Percentiles rank a stretch among this genome's conserved stretches.
phyloP scores from a whole-genome alignment of 495 filamentous ascomycete species.

The Pseudotulostoma volvatum region DNA sequence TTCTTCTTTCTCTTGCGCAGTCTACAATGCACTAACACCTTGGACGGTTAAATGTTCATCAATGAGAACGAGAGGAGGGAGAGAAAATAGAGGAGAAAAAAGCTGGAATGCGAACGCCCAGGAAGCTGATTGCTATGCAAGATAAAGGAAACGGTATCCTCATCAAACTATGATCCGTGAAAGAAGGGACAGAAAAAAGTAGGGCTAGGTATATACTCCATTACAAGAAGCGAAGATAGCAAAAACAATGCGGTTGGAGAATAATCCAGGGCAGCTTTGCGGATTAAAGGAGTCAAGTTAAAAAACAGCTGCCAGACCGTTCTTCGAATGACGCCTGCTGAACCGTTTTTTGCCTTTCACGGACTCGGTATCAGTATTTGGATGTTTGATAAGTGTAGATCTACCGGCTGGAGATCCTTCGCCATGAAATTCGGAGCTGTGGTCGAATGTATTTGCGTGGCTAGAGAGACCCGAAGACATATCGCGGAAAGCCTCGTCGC shows the following conservation, averaged over 20 bases:
- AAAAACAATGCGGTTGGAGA: not conserved
- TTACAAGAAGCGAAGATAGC: not conserved
- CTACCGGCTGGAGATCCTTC: constrained; percentile 23
- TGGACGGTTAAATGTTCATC: not conserved
- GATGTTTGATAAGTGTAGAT: constrained; percentile 32
- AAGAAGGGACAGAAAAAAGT: too few relatives aligned
- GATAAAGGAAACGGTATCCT: constrained; percentile 13
- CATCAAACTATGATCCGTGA: not conserved
- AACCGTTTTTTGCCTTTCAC: constrained; percentile 60
- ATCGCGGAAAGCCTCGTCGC: constrained; percentile 55
- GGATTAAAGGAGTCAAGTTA: constrained; percentile 27
- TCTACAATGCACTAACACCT: constrained; percentile 22
- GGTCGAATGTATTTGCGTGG: constrained; percentile 57
- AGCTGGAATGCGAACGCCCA: constrained; percentile 5
- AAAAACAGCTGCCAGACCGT: constrained; percentile 70
- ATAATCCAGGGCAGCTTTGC: not conserved
- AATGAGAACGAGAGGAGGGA: constrained; percentile 7
- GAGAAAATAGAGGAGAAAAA: not conserved
- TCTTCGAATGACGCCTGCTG: constrained; percentile 79
- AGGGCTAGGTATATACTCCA: not conserved
- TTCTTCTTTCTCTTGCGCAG: constrained; percentile 11
- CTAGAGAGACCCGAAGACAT: constrained; percentile 57
- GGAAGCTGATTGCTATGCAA: constrained; percentile 1
- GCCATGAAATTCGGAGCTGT: constrained; percentile 24
- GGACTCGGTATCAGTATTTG: constrained; percentile 35